Evolutionary conservation across 306 rosid genomes (phyloP).

Genomic region (Corylus heterophylla): DNA sequence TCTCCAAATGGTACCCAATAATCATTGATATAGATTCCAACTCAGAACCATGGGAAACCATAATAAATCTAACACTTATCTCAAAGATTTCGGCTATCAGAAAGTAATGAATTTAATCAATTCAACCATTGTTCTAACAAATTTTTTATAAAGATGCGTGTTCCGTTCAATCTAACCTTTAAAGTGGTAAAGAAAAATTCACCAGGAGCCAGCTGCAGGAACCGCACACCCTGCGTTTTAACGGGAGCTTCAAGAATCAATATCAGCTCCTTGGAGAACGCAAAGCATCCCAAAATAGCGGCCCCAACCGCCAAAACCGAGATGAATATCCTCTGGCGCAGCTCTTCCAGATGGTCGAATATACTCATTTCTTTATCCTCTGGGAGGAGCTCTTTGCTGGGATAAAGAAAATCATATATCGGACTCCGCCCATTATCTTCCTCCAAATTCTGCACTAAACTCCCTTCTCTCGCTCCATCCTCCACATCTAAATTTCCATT

Average conservation of each 20-base stretch:
- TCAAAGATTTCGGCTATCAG: no score
- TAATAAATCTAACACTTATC: no score
- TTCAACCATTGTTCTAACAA: neutral
- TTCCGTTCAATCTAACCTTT: conserved; percentile 53
- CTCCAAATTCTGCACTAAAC: conserved; percentile 26
- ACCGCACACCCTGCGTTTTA: conserved; percentile 77
- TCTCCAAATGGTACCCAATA: no score
- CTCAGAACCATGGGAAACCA: no score
- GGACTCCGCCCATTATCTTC: conserved; percentile 48
- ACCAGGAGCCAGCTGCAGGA: conserved; percentile 96
- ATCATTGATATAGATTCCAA: no score
- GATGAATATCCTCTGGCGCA: conserved; percentile 82
- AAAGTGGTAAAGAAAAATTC: conserved; percentile 93
- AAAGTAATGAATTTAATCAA: neutral
- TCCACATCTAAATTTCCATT: conserved; percentile 35
- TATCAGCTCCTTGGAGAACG: conserved; percentile 77
- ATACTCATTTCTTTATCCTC: conserved; percentile 93
- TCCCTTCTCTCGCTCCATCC: conserved; percentile 41
- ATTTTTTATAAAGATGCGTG: neutral
- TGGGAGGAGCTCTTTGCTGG: conserved; percentile 86
- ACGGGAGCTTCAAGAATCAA: conserved; percentile 89
- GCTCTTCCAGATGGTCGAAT: conserved; percentile 98
- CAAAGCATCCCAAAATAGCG: conserved; percentile 83
- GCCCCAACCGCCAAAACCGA: conserved; percentile 85
- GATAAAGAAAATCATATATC: conserved; percentile 72